Evolutionary conservation across 768 basidiomycete genomes (phyloP).

Genomic region (Tubosaeta brunneosetosa): DNA sequence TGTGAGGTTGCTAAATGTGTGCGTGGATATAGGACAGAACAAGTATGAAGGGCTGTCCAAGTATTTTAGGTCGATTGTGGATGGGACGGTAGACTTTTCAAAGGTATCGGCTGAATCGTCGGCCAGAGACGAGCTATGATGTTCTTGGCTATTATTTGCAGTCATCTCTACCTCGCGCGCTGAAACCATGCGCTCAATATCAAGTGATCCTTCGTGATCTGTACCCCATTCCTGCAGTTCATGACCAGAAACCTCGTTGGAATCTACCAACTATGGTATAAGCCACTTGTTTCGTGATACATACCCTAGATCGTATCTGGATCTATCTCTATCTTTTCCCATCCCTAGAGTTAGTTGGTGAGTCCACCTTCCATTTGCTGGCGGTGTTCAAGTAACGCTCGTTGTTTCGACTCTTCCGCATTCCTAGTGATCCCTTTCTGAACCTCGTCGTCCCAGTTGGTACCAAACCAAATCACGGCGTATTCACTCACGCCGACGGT

Average conservation of each 20-base stretch:
- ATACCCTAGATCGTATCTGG: background rate
- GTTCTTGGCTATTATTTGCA: background rate
- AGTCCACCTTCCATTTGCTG: constrained; percentile 7
- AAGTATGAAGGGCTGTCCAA: constrained; percentile 73
- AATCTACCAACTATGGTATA: background rate
- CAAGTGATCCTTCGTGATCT: too few relatives aligned
- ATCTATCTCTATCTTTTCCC: background rate
- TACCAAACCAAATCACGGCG: constrained; percentile 50
- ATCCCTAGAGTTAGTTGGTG: constrained; percentile 14
- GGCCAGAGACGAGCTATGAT: constrained; percentile 28
- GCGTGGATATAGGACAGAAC: constrained; percentile 44
- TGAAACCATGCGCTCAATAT: too few relatives aligned
- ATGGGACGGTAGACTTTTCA: constrained; percentile 59
- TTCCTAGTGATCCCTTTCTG: constrained; percentile 37
- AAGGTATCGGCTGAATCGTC: constrained; percentile 37
- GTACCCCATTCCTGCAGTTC: background rate
- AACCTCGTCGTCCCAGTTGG: constrained; percentile 46
- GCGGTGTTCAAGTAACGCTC: constrained; percentile 20
- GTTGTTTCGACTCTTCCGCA: constrained; percentile 29
- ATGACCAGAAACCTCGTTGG: background rate
- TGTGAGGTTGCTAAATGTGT: background rate
- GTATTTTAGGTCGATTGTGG: constrained; percentile 67
- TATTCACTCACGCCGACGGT: constrained; percentile 70
- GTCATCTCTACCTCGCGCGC: too few relatives aligned
- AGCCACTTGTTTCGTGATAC: background rate